These are phyloP conservation scores for Fusarium haematococcum DNA, from an alignment of 2,329 filamentous ascomycete genomes.

Conservation along the genomic window DNA sequence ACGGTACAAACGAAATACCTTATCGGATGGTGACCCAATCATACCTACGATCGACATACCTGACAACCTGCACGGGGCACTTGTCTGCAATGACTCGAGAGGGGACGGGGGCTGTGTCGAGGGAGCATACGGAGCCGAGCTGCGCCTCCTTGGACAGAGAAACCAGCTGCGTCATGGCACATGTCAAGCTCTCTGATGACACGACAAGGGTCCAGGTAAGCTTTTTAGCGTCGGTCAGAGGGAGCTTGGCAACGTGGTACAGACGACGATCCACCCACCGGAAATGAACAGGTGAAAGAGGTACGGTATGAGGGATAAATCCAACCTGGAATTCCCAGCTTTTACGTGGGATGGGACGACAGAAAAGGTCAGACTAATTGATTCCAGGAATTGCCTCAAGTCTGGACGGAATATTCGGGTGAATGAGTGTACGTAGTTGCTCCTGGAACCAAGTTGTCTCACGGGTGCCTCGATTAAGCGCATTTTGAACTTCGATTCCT, in stretches of 20 bases:
- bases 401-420: background rate
- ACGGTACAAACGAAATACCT: background rate
- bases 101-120: conserved; percentile 8
- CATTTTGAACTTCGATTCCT: background rate
- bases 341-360: too few species aligned
- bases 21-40: background rate
- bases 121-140: background rate
- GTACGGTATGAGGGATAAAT: background rate
- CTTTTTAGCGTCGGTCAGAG: conserved; percentile 25
- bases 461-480: background rate
- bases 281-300: background rate
- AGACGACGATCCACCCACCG: background rate
- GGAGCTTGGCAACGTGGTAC: background rate
- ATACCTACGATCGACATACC: background rate
- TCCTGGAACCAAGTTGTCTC: background rate
- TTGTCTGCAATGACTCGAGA: background rate
- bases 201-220: conserved; percentile 16
- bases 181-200: background rate
- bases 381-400: background rate
- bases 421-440: background rate
- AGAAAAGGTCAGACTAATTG: background rate
- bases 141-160: conserved; percentile 3
- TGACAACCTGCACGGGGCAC: background rate
- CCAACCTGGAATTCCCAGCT: background rate
- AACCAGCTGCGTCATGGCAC: background rate